Conservation (phyloP, 129 eudicot genomes). For the Chrysanthemum makinoi region DNA sequence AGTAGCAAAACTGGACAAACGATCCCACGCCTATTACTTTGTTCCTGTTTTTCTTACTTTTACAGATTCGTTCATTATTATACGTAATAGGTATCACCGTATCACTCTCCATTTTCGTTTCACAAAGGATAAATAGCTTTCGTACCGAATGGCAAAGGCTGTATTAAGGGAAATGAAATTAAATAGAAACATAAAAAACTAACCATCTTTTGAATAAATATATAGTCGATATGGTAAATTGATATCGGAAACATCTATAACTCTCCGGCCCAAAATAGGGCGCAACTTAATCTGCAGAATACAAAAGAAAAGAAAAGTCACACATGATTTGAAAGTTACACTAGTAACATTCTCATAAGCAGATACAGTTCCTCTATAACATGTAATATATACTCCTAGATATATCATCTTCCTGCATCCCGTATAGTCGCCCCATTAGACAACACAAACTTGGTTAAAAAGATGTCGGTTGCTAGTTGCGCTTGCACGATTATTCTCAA, state of each 20-base stretch:
- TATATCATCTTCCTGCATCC: slow-evolving; percentile 3
- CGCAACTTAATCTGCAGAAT: background rate
- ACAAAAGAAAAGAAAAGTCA: background rate
- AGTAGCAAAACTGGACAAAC: too few relatives aligned
- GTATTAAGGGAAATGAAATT: too few relatives aligned
- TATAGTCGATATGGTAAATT: background rate
- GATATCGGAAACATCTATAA: background rate
- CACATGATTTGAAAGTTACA: background rate
- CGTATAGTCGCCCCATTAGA: background rate
- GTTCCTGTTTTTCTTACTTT: too few relatives aligned
- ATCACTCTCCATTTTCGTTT: too few relatives aligned
- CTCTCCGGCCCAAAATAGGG: background rate
- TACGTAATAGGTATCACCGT: too few relatives aligned
- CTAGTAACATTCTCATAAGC: background rate
- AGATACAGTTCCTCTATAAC: background rate
- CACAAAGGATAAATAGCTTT: too few relatives aligned
- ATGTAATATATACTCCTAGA: background rate
- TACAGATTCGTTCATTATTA: too few relatives aligned
- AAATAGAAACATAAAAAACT: background rate
- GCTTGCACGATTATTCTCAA: background rate
- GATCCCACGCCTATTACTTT: too few relatives aligned
- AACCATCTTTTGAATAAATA: background rate
- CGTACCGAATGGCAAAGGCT: too few relatives aligned
- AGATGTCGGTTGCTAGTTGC: slow-evolving; percentile 11
- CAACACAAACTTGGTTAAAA: slow-evolving; percentile 5